Conservation (phyloP, 2,329 filamentous ascomycete species). For the Ophiostoma sp. region DNA sequence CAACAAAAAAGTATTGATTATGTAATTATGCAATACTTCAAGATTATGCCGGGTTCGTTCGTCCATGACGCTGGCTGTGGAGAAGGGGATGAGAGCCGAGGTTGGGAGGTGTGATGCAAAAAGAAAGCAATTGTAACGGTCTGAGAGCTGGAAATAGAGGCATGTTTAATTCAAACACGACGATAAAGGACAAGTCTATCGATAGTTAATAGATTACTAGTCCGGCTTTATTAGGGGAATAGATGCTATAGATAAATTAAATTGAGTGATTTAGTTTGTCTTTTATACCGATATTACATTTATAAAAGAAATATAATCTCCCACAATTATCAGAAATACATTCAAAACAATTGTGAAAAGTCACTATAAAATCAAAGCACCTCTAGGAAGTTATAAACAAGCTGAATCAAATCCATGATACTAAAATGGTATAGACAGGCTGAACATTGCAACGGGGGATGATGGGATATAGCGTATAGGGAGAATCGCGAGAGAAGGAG, state of each 20-base stretch:
- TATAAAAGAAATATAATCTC: no score
- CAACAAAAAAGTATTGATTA: neutral
- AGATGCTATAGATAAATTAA: no score
- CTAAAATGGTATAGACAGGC: constrained; percentile 7
- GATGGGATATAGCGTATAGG: neutral
- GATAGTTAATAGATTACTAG: no score
- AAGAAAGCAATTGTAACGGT: neutral
- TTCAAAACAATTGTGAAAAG: neutral
- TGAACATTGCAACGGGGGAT: neutral
- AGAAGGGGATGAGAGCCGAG: neutral
- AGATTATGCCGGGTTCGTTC: neutral
- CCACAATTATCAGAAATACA: neutral
- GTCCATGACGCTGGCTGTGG: neutral
- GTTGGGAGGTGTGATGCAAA: neutral
- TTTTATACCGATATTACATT: no score
- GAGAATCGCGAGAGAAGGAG: neutral
- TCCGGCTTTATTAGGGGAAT: no score
- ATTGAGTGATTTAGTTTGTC: neutral
- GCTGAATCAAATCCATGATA: neutral
- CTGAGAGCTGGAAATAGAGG: neutral
- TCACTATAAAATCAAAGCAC: neutral
- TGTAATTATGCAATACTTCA: neutral
- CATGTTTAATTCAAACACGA: neutral
- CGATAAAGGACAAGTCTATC: neutral
- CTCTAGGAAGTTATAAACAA: neutral